Conservation (phyloP, 2,329 filamentous ascomycete genomes). For the Emericellopsis cladophorae region DNA sequence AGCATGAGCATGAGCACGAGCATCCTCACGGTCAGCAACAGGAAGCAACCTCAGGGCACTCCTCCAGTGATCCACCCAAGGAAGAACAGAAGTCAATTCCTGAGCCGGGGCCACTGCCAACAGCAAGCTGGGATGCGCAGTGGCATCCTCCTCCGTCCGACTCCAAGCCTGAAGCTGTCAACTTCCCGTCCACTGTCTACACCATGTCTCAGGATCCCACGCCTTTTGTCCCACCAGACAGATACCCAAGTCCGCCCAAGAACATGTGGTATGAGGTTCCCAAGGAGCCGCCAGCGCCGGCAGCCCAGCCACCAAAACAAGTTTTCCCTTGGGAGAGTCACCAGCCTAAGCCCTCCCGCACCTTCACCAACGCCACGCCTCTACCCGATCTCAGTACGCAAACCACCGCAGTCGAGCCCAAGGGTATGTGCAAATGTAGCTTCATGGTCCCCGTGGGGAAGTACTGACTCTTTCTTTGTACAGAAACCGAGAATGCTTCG, state of each 20-base stretch:
- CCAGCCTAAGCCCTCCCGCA: slow-evolving; percentile 48
- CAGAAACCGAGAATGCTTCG: background rate
- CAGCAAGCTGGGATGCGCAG: slow-evolving; percentile 2
- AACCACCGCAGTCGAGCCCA: background rate
- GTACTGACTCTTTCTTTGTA: slow-evolving; percentile 5
- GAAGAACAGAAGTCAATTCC: background rate
- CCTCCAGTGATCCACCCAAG: too few relatives aligned
- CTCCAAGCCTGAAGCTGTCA: slow-evolving; percentile 72
- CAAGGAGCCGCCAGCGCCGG: slow-evolving; percentile 40
- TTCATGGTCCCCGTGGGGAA: slow-evolving; percentile 6
- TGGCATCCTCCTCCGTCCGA: slow-evolving; percentile 45
- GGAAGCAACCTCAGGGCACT: too few relatives aligned
- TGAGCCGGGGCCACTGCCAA: slow-evolving; percentile 2
- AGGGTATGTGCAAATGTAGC: slow-evolving; percentile 10
- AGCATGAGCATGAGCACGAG: too few relatives aligned
- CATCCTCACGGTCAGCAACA: too few relatives aligned
- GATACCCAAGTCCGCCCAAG: slow-evolving; percentile 72
- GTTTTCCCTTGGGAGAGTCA: slow-evolving; percentile 88
- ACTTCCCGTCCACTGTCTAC: slow-evolving; percentile 71
- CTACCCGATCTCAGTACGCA: slow-evolving; percentile 3
- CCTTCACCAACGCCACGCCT: slow-evolving; percentile 31
- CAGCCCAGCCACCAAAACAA: slow-evolving; percentile 43
- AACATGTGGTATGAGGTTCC: slow-evolving; percentile 86
- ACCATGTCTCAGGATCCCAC: slow-evolving; percentile 66
- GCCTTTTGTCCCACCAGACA: slow-evolving; percentile 63